Evolutionary conservation across 2,329 filamentous ascomycete species (phyloP), one percentile per base, ranked within the genome.

Genomic region (Grosmannia clavigera): DNA sequence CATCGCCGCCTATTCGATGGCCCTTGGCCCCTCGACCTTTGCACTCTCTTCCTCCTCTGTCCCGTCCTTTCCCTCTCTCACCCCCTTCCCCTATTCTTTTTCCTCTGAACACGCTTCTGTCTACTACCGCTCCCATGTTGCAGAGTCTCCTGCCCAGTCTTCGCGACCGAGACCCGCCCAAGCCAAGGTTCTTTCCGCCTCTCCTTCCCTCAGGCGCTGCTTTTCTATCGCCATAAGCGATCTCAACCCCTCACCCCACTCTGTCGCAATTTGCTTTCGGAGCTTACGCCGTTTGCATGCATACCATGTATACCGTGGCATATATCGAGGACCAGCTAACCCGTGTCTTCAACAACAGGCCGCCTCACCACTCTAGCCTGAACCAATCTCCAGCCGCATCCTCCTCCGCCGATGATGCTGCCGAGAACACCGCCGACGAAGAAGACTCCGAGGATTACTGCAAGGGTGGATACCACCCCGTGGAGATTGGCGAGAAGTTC

Each of bases 361-460:
- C 58, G 3, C 76, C 79, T 62, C 79, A 83, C 67, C 71, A 82
- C 65, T 72, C 77, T 77, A 73, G 77, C 77, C 77, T 80, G 83
- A 75, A 85, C 76, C 79, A 86, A 67, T 92, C 90, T 64, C 88
- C 89, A 62, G 87, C 87, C 58, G 88, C 88, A 58, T 83, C 85
- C 60, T 89, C 86, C 62, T 88, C 88, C 55, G 85, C 84, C 67
- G 91, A 92, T 74, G 92, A 96, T 72, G 81, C 83, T 67, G 84
- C 87, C 73, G 92, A 96, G 69, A 92, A 94, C 71, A 95, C 92
- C 48, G 92, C 92, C 70, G 94, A 97, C 72, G 94, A 99, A 76
- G 94, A 99, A 76, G 94, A 99, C 74, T 96, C 90, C 55, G 92
- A 97, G 75, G 94, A 99, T 74, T 99, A 99, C 78, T 96, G 92